Base-by-base conservation (phyloP, 805 yeast species). In the Maudiozyma bulderi region DNA sequence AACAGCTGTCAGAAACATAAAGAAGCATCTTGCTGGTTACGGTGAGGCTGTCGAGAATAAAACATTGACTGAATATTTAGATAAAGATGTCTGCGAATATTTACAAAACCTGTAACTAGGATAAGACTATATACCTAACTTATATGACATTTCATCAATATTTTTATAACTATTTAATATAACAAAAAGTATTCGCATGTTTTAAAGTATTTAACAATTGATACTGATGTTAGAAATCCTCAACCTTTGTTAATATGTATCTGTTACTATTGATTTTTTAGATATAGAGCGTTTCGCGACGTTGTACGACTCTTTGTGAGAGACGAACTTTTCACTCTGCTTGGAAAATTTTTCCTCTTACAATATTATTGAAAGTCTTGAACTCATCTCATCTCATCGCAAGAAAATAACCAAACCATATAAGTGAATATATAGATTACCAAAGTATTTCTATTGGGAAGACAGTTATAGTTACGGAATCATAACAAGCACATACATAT, bases 31-130 rank as follows among this genome's bases (percentile, higher is more conserved):
- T 53, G 72, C 75, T 53, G 66, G 62, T 0, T 80, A 75, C 56
- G 82, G 84, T 8, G 80, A 75, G n/a, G 69, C 75, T 2, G 61
- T 62, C 2, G 77, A 73, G 14, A 67, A 66, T 30, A 73, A 72
- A 35, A 62, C 63, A 37, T 68, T 73, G 64, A 60, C 56, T 28
- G 45, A 47, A 1, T 45, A 49, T 5, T 49, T 56, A 32, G 40
- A 52, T 1, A 29, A 47, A 1, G 47, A 37, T 14, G 15, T 47
- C 9, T 9, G 37, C 4, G 20, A 32, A 9, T 45, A 39, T 10
- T 29, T 52, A 9, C 38, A 37, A 31, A 41, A 37, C 26, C 9
- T 45, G 28, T 45, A 33, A 33, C 13, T 14, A 20, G 26, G 26
- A 20, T 20, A 20, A 40, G 26, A 20, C 26, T 20, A 20, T 20